Conservation (phyloP, 148 eudicot genomes). For the Polygonum aviculare region DNA sequence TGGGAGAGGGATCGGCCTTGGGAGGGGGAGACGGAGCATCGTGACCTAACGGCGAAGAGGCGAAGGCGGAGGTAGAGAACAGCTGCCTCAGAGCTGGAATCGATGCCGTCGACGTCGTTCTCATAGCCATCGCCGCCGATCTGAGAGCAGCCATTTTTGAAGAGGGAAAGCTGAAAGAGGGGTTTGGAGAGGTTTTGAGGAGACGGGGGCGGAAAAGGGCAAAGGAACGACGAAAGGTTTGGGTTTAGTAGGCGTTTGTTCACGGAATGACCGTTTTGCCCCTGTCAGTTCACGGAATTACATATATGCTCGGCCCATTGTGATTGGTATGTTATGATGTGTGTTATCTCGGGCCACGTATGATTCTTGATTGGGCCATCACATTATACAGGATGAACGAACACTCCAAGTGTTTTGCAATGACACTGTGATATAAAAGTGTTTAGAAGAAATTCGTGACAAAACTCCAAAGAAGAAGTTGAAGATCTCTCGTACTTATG, state of each 20-base stretch:
- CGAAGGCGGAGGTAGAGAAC: constrained; percentile 22
- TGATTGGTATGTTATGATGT: no score
- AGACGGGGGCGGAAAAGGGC: background rate
- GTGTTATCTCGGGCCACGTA: no score
- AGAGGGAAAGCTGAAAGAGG: background rate
- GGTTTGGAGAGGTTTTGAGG: background rate
- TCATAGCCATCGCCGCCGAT: constrained; percentile 19
- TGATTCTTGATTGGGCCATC: no score
- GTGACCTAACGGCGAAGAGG: constrained; percentile 16
- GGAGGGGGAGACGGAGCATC: constrained; percentile 12
- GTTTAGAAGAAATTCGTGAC: no score
- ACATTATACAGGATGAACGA: no score
- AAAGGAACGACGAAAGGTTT: background rate
- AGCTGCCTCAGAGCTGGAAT: constrained; percentile 23
- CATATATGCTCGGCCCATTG: no score
- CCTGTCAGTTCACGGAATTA: background rate
- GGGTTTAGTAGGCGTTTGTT: background rate
- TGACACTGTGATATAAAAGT: no score
- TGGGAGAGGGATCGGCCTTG: constrained; percentile 24
- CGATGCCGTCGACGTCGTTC: constrained; percentile 12
- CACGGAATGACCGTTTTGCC: background rate
- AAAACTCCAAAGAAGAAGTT: no score
- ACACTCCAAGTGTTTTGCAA: no score
- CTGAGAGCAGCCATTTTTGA: background rate
- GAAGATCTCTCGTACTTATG: no score